Conservation (phyloP, 2,329 filamentous ascomycete genomes). For the Elsinoe batatas region DNA sequence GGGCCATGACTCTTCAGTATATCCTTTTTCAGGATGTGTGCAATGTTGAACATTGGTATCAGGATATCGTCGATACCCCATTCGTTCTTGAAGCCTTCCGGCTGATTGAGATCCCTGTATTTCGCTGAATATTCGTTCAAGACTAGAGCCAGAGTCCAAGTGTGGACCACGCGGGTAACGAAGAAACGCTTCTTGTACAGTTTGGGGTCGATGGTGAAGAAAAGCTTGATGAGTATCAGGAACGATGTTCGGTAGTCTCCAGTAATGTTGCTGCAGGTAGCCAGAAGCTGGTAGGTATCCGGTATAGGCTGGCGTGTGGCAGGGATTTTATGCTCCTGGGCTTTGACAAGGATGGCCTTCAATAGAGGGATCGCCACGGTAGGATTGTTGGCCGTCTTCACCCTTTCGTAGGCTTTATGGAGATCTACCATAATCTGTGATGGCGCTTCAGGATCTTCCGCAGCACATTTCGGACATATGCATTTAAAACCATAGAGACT, state of each 20-base stretch:
- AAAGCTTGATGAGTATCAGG: conserved; percentile 41
- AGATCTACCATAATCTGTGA: not conserved
- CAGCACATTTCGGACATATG: conserved; percentile 42
- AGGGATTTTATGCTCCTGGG: conserved; percentile 17
- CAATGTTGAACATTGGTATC: not conserved
- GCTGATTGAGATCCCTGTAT: not conserved
- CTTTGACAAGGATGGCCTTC: conserved; percentile 1
- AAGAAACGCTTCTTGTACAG: conserved; percentile 42
- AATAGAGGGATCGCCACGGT: conserved; percentile 33
- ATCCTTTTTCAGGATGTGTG: not conserved
- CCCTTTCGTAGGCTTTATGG: conserved; percentile 20
- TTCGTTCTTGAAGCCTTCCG: not conserved
- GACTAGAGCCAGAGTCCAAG: conserved; percentile 18
- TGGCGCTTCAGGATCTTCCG: conserved; percentile 28
- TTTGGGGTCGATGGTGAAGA: conserved; percentile 42
- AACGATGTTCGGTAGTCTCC: conserved; percentile 29
- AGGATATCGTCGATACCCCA: conserved; percentile 5
- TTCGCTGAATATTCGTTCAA: not conserved
- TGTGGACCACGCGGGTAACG: conserved; percentile 45
- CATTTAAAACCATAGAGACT: conserved; percentile 51
- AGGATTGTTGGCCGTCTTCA: conserved; percentile 23
- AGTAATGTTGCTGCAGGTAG: conserved; percentile 37
- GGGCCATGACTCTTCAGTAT: not conserved
- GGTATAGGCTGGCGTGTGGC: conserved; percentile 46
- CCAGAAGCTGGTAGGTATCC: conserved; percentile 44